Base-by-base conservation (phyloP, 2,329 filamentous ascomycete genomes). In the Thielaviopsis cerberus region DNA sequence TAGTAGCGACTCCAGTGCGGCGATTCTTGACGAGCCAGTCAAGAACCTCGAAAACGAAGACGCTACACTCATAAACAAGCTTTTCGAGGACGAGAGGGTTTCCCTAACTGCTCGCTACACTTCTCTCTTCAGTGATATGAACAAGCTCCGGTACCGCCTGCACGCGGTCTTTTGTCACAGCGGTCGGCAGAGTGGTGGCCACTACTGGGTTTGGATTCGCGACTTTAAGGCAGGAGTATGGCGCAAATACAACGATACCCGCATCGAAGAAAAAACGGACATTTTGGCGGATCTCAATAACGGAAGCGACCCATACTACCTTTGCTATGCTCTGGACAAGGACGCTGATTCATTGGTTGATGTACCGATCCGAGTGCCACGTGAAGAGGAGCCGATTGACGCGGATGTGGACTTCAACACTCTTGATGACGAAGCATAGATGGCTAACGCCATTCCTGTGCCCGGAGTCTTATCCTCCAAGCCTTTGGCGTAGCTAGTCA, bases 141-240 rank as follows among this genome's bases (percentile, higher is more conserved):
- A 77, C 51, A 73, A 80, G 25, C 73, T 87, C 53, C 79, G 83
- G 11, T 98, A 97, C 68, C 81, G 81, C 15, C 78, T 98, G 4
- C 90, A 96, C 64, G 88, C 91, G 0, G 86, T 96, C 30, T 94
- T 98, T 66, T 91, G 95, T 65, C 92, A 98, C 68, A 83, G 85
- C 22, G 87, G 87, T 30, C 74, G 76, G 64, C 76, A 83, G 48
- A 78, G 76, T 51, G 83, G 83, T 52, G 92, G 92, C 0, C 92
- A 98, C 69, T 98, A 97, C 71, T 96, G 88, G 84, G 88, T 96
- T 51, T 96, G 90, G 78, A 94, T 98, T 62, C 86, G 83, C 66
- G 92, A 97, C 71, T 94, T 94, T 68, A 79, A 83, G 63, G 53
- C 55, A 6, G 79, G 81, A 53, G 74, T 90, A 22, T 98, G 92